Percentiles rank a stretch among this genome's conserved stretches.
These are phyloP conservation scores for Cryphonectria carpinicola DNA, from an alignment of 2,329 filamentous ascomycete species.

Conservation along the genomic window DNA sequence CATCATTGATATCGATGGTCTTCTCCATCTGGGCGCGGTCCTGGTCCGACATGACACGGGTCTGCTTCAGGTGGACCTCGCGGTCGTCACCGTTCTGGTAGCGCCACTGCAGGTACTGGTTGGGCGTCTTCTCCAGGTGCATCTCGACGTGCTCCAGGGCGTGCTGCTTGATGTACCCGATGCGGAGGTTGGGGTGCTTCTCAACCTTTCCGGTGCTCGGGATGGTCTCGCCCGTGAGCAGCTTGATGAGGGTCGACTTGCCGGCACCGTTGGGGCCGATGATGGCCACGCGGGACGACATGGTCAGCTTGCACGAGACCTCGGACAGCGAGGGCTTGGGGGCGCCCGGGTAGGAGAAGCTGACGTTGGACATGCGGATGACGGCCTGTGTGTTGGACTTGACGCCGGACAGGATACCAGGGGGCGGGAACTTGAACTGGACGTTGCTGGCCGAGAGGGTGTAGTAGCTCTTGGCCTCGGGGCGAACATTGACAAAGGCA, in stretches of 20 bases:
- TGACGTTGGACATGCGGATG: constrained; percentile 89
- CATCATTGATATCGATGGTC: constrained; percentile 81
- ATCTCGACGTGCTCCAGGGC: constrained; percentile 99
- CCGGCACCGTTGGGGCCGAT: constrained; percentile 97
- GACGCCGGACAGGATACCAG: constrained; percentile 91
- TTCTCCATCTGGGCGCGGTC: constrained; percentile 93
- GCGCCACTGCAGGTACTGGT: constrained; percentile 98
- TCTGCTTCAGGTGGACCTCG: constrained; percentile 97
- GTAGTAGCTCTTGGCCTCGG: constrained; percentile 98
- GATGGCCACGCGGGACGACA: constrained; percentile 93
- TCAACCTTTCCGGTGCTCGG: constrained; percentile 85
- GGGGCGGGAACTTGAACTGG: constrained; percentile 97
- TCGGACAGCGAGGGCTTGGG: constrained; percentile 85
- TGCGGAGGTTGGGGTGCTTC: constrained; percentile 98
- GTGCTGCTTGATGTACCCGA: constrained; percentile 99
- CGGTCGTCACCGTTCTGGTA: constrained; percentile 97
- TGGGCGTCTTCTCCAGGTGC: constrained; percentile 98
- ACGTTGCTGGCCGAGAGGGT: constrained; percentile 86
- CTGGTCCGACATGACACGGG: constrained; percentile 81
- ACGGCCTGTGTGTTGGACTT: constrained; percentile 95
- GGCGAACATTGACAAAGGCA: constrained; percentile 84
- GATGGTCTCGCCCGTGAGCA: constrained; percentile 89
- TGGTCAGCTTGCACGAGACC: constrained; percentile 82
- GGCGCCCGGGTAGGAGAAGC: constrained; percentile 90
- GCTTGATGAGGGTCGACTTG: constrained; percentile 97